These are phyloP conservation scores for Vinca minor DNA, from an alignment of 257 asterid species.

Conservation along the genomic window DNA sequence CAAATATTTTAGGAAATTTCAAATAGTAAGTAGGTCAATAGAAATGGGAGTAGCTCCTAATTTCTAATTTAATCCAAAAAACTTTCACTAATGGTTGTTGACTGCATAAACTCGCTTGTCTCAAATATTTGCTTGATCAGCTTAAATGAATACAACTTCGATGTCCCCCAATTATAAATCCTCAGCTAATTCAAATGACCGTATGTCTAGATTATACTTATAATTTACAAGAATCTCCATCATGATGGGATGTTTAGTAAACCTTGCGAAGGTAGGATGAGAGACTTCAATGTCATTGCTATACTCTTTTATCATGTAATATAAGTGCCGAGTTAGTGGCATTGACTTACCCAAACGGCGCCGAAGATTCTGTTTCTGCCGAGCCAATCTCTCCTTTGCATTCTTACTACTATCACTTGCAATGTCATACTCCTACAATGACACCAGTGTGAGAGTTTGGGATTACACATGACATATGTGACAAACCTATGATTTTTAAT, in stretches of 20 bases:
- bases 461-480: background rate
- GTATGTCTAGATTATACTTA: background rate
- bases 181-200: background rate
- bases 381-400: conserved; percentile 78
- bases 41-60: background rate
- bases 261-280: too few species aligned
- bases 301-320: background rate
- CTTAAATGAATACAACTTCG: background rate
- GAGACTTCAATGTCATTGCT: too few species aligned
- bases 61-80: background rate
- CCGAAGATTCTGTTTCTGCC: conserved; percentile 85
- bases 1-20: too few species aligned
- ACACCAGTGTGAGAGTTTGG: conserved; percentile 17
- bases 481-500: background rate
- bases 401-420: conserved; percentile 71
- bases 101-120: background rate
- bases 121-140: background rate
- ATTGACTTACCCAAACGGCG: conserved; percentile 78
- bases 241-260: background rate
- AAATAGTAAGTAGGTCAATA: too few species aligned
- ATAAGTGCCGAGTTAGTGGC: background rate
- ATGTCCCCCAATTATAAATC: background rate
- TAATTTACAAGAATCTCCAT: background rate
- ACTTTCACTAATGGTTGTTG: background rate
- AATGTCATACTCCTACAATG: conserved; percentile 81